These are phyloP conservation scores for Metahyphopichia silvanorum DNA, from an alignment of 805 yeast genomes.

Conservation along the genomic window DNA sequence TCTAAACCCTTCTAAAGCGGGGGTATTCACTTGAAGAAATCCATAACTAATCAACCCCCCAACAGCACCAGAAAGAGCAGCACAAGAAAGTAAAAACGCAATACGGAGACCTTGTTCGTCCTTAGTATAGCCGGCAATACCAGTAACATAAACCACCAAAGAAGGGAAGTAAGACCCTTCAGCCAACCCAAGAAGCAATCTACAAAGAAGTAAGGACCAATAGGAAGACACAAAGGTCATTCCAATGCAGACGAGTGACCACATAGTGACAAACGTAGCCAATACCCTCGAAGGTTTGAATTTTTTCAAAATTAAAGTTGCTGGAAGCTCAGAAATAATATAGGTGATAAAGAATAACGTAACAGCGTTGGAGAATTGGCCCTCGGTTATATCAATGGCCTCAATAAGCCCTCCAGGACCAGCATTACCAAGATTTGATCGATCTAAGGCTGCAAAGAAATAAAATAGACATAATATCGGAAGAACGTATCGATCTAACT, in stretches of 20 bases:
- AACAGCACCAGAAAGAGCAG: conserved; percentile 54
- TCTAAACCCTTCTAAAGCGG: conserved; percentile 44
- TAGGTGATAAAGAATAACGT: conserved; percentile 48
- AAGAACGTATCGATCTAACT: conserved; percentile 41
- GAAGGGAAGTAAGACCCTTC: conserved; percentile 54
- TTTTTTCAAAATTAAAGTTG: conserved; percentile 29
- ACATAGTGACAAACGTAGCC: conserved; percentile 25
- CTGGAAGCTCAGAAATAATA: conserved; percentile 38
- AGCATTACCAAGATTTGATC: conserved; percentile 60
- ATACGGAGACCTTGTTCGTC: conserved; percentile 16
- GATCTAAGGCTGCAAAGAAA: conserved; percentile 48
- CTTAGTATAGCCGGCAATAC: conserved; percentile 9
- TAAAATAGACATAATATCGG: conserved; percentile 43
- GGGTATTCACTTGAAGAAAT: conserved; percentile 24
- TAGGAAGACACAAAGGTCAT: conserved; percentile 41
- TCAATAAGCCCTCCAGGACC: conserved; percentile 48
- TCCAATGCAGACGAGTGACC: conserved; percentile 36
- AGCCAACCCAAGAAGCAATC: conserved; percentile 50
- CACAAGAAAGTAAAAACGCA: conserved; percentile 44
- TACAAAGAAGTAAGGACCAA: conserved; percentile 40
- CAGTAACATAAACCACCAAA: conserved; percentile 32
- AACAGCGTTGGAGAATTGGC: conserved; percentile 41
- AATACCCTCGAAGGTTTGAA: conserved; percentile 29
- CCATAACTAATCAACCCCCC: conserved; percentile 55
- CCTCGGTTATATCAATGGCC: conserved; percentile 33